Evolutionary conservation across 2,329 filamentous ascomycete species (phyloP).

Genomic region (Aschersonia sp.): DNA sequence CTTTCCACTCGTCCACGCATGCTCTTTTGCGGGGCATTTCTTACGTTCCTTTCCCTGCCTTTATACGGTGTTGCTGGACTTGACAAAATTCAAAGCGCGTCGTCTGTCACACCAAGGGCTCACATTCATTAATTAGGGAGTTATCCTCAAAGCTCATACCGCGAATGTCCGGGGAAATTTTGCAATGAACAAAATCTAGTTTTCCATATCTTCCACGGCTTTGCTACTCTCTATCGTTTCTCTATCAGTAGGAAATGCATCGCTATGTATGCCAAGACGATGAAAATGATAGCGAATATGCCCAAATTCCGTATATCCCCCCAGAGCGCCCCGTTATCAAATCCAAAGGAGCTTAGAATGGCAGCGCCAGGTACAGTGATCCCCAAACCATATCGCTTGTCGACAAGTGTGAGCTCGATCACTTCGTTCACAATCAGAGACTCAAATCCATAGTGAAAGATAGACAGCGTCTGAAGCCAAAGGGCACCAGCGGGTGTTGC

Average conservation of each 20-base stretch:
- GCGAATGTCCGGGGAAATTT: no score
- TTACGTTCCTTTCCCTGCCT: no score
- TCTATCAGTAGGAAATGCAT: slow-evolving; percentile 93
- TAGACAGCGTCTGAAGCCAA: slow-evolving; percentile 88
- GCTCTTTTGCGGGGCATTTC: no score
- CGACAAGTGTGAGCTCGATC: slow-evolving; percentile 71
- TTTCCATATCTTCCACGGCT: not conserved
- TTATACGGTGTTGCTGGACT: no score
- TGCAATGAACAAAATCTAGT: not conserved
- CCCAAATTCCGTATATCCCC: slow-evolving; percentile 67
- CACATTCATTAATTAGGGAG: no score
- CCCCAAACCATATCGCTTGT: slow-evolving; percentile 90
- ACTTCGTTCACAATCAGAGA: slow-evolving; percentile 96
- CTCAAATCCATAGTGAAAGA: slow-evolving; percentile 97
- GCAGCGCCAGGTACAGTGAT: slow-evolving; percentile 92
- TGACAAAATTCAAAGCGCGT: not conserved
- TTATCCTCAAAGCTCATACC: no score
- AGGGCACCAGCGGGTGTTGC: slow-evolving; percentile 72
- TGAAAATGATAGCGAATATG: slow-evolving; percentile 68
- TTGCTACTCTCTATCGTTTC: slow-evolving; percentile 34
- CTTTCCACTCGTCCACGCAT: no score
- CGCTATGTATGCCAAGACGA: slow-evolving; percentile 74
- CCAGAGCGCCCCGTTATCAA: slow-evolving; percentile 79
- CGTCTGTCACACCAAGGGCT: no score
- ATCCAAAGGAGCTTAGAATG: slow-evolving; percentile 89